phyloP scores from a whole-genome alignment of 495 filamentous ascomycete genomes.

The Lasiosphaeria ovina region DNA sequence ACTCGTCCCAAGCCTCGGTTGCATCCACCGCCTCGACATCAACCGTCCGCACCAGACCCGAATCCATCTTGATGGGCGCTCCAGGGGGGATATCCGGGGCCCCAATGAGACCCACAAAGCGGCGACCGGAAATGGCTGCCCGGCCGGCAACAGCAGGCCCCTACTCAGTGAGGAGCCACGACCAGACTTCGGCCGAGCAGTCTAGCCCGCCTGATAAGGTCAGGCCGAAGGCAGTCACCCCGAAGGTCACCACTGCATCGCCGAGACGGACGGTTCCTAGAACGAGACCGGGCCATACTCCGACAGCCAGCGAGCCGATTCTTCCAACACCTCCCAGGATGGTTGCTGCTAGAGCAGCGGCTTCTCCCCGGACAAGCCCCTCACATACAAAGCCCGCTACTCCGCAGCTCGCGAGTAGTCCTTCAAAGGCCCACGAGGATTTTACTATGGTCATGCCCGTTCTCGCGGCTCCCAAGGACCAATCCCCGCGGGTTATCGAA shows the following conservation, averaged over 20 bases:
- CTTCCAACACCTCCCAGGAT: conserved; percentile 36
- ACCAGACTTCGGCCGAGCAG: conserved; percentile 40
- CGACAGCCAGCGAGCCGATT: conserved; percentile 45
- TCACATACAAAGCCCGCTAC: conserved; percentile 29
- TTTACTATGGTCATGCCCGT: conserved; percentile 45
- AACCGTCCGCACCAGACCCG: conserved; percentile 40
- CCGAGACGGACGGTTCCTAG: conserved; percentile 46
- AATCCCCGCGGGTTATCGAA: not conserved
- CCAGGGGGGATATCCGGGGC: conserved; percentile 54
- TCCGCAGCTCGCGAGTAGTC: conserved; percentile 22
- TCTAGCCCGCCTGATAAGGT: conserved; percentile 37
- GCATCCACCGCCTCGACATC: conserved; percentile 37
- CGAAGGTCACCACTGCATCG: conserved; percentile 39
- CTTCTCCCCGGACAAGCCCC: conserved; percentile 42
- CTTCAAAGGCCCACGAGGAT: conserved; percentile 46
- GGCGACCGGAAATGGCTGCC: conserved; percentile 47
- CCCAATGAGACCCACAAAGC: conserved; percentile 52
- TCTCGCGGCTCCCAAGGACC: conserved; percentile 11
- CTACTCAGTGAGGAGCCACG: conserved; percentile 53
- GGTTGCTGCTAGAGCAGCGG: conserved; percentile 24
- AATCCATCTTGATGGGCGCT: conserved; percentile 37
- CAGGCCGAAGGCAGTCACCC: conserved; percentile 38
- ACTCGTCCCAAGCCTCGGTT: conserved; percentile 39
- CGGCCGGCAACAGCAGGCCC: conserved; percentile 57
- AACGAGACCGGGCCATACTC: conserved; percentile 40